Evolutionary conservation across 1,284 basidiomycete genomes (phyloP), one percentile per base, ranked within the genome.

Genomic region (Vanrija humicola): DNA sequence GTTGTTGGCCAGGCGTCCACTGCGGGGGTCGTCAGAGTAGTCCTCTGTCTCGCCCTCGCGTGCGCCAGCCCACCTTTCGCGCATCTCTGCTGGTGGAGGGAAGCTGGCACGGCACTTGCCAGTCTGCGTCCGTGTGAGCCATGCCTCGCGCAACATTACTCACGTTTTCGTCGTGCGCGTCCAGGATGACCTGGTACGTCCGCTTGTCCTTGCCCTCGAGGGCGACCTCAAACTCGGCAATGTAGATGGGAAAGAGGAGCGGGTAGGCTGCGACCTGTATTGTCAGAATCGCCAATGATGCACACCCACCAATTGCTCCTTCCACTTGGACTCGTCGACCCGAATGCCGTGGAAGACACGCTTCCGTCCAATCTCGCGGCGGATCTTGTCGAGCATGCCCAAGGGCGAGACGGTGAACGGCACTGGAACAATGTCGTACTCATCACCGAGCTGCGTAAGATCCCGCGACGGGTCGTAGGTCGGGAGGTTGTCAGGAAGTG

Each of bases 351-450:
- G 63, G 52, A 64, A 59, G 5, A 29, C 46, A 6, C 48, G 18
- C 14, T 18, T 39, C 43, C 40, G 54, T 3, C 69, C 72, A 25
- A 73, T 55, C 25, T 40, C 34, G 18, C 59, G 53, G 34, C 66
- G 56, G 4, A 72, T 40, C 55, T 63, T 63, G 38, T 66, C 64
- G 7, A 68, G 23, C 0, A 69, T 44, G 1, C 61, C 68, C 3
- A 74, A 43, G 10, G 75, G 75, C 28, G 66, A 66, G 0, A 72
- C 72, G 2, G 66, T 70, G 59, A 76, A 77, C 9, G 73, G 73
- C 84, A 92, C 47, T 84, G 75, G 56, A 78, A 82, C 65, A 38
- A 82, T 73, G 47, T 82, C 83, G 67, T 88, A 87, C 16, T 87
- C 82, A 46, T 88, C 86, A 28, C 82, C 78, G 49, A 90, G 78